These are phyloP conservation scores for Picea glauca DNA, from an alignment of 75 land plant genomes.

Conservation along the genomic window DNA sequence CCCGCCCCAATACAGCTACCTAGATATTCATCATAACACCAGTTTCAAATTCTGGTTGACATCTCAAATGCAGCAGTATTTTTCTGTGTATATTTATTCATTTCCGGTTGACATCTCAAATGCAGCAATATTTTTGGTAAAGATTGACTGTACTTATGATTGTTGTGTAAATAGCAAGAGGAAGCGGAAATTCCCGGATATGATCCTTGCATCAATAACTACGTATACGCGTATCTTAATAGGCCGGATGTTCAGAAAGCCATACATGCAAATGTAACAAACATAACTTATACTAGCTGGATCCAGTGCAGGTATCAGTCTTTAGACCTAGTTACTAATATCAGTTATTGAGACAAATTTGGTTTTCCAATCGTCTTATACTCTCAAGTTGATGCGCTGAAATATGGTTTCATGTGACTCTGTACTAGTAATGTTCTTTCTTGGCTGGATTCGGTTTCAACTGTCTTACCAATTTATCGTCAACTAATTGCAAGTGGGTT, in stretches of 20 bases:
- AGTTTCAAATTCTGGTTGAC: too few species aligned
- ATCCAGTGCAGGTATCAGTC: constrained; percentile 41
- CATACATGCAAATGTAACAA: constrained; percentile 59
- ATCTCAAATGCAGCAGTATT: too few species aligned
- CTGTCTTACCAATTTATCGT: constrained; percentile 80
- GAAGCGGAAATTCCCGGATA: constrained; percentile 15
- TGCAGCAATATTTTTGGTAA: neutral
- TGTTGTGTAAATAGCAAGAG: neutral
- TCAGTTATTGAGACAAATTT: neutral
- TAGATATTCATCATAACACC: too few species aligned
- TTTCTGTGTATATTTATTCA: neutral
- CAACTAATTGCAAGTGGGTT: constrained; percentile 77
- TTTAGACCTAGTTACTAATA: constrained; percentile 27
- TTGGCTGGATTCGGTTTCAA: constrained; percentile 64
- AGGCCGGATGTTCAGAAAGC: constrained; percentile 66
- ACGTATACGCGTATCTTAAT: constrained; percentile 45
- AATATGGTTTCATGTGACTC: constrained; percentile 17
- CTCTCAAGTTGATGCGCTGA: constrained; percentile 18
- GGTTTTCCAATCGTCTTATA: neutral
- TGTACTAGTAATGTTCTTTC: constrained; percentile 23
- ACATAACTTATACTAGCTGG: constrained; percentile 45
- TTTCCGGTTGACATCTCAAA: neutral
- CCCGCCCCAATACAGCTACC: too few species aligned
- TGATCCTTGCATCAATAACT: constrained; percentile 55
- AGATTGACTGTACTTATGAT: neutral